Percentiles rank a stretch among this genome's conserved stretches.
Evolutionary conservation across 208 protist genomes (phyloP).

Genomic region (Plasmodiophora brassicae): DNA sequence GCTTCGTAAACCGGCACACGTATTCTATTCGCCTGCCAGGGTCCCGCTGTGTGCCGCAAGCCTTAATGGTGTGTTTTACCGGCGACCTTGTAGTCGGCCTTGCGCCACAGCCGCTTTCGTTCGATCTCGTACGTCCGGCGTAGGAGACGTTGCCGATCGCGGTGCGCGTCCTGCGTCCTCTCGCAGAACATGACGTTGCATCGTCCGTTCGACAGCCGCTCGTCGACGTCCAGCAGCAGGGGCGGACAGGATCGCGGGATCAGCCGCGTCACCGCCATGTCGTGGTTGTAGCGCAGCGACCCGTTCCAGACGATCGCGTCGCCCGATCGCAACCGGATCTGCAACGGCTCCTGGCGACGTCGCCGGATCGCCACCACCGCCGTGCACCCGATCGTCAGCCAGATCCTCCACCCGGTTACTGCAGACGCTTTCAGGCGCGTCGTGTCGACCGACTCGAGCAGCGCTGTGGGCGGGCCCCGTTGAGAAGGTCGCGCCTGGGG

Average conservation of each 20-base stretch:
- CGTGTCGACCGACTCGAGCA: neutral
- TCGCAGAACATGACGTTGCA: neutral
- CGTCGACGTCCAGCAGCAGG: neutral
- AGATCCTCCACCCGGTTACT: neutral
- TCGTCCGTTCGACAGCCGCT: neutral
- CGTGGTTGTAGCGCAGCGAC: neutral
- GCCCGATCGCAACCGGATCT: neutral
- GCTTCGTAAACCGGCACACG: neutral
- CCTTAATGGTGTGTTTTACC: neutral
- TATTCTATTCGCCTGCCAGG: neutral
- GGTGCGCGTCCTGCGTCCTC: neutral
- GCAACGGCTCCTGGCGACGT: neutral
- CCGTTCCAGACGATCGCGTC: neutral
- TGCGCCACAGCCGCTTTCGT: neutral
- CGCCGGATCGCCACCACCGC: neutral
- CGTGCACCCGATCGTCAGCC: neutral
- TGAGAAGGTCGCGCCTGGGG: neutral
- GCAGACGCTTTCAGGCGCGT: neutral
- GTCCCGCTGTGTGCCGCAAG: neutral
- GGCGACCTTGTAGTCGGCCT: neutral
- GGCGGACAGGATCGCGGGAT: neutral
- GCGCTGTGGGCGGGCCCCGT: neutral
- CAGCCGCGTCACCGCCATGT: neutral
- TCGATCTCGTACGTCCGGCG: constrained; percentile 7
- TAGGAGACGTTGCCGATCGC: neutral